Conservation (phyloP, 164 flowering plant species). For the Santalum album region DNA sequence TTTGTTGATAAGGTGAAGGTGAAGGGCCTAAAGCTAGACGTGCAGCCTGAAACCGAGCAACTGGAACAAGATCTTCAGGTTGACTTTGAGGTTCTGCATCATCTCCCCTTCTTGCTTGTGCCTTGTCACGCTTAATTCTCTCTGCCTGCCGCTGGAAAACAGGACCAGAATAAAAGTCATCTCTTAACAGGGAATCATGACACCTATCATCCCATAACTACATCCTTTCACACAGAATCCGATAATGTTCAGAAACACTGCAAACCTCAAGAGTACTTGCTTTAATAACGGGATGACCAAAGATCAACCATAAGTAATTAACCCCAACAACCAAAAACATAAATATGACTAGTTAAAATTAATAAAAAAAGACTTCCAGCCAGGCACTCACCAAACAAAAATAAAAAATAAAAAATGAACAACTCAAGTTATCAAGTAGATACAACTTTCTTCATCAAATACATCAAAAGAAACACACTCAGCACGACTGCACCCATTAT, state of each 20-base stretch:
- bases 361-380: no score
- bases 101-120: constrained; percentile 67
- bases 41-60: constrained; percentile 66
- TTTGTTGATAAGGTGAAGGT: constrained; percentile 59
- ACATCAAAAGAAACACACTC: no score
- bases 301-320: no score
- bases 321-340: no score
- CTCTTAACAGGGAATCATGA: not conserved
- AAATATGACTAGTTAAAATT: no score
- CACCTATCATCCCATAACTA: not conserved
- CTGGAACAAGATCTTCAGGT: constrained; percentile 64
- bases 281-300: no score
- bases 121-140: constrained; percentile 76
- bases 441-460: no score
- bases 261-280: no score
- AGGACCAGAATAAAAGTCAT: not conserved
- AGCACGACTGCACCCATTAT: no score
- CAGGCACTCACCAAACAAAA: no score
- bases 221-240: not conserved
- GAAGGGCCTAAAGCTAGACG: constrained; percentile 76
- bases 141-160: constrained; percentile 71
- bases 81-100: constrained; percentile 57
- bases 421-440: no score
- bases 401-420: no score
- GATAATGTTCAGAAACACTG: not conserved